These are phyloP conservation scores for Monilinia vaccinii-corymbosi DNA, from an alignment of 2,329 filamentous ascomycete genomes.

Conservation along the genomic window DNA sequence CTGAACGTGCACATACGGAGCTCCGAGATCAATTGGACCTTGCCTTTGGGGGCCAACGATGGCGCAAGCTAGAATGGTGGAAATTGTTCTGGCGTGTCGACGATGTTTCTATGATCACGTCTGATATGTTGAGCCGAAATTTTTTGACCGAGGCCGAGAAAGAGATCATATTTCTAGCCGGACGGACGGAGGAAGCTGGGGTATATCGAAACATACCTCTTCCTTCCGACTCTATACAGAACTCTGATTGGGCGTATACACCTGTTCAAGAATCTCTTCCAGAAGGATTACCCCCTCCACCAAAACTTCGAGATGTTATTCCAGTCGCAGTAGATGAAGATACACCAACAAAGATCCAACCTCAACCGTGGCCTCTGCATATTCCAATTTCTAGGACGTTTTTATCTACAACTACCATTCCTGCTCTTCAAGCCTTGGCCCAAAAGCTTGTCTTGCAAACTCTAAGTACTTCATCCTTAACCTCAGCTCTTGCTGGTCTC, in stretches of 20 bases:
- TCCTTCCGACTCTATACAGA: background rate
- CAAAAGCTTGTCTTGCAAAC: conserved; percentile 70
- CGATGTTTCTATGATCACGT: conserved; percentile 75
- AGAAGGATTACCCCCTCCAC: conserved; percentile 14
- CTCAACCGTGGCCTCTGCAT: conserved; percentile 57
- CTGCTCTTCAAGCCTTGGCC: conserved; percentile 61
- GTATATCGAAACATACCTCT: conserved; percentile 26
- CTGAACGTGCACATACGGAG: conserved; percentile 72
- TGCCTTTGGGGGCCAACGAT: conserved; percentile 66
- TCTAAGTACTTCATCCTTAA: conserved; percentile 56
- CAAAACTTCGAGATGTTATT: conserved; percentile 18
- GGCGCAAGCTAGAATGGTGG: conserved; percentile 84
- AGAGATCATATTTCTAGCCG: conserved; percentile 73
- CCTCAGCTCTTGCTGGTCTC: conserved; percentile 43
- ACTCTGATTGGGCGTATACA: conserved; percentile 24
- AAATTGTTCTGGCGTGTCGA: conserved; percentile 93
- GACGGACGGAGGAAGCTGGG: conserved; percentile 60
- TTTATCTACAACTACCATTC: conserved; percentile 57
- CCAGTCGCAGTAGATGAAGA: conserved; percentile 18
- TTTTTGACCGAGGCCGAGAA: conserved; percentile 76
- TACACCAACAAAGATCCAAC: conserved; percentile 10
- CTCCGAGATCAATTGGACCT: conserved; percentile 69
- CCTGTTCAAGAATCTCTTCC: conserved; percentile 3
- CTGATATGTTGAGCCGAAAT: conserved; percentile 64
- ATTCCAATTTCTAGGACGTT: conserved; percentile 63